Evolutionary conservation across 306 rosid genomes (phyloP).

Genomic region (Lathyrus sativus): DNA sequence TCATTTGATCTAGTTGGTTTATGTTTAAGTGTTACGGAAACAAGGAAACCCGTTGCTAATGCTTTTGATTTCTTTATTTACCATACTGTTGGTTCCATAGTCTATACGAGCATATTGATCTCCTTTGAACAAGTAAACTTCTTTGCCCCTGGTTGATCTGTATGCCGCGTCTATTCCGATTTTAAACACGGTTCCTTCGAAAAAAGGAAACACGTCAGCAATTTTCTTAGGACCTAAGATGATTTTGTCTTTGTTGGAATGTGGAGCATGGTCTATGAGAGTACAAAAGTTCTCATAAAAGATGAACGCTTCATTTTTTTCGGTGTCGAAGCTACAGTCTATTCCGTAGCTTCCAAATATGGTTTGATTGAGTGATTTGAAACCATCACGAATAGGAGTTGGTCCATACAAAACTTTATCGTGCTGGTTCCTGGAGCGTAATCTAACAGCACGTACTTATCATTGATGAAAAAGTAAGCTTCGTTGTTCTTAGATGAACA

Average conservation of each 20-base stretch:
- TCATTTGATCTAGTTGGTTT: too few relatives aligned
- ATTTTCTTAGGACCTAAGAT: background rate
- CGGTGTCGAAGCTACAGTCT: too few relatives aligned
- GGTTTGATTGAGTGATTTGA: too few relatives aligned
- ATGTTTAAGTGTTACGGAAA: background rate
- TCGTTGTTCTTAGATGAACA: too few relatives aligned
- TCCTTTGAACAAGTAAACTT: slow-evolving; percentile 1
- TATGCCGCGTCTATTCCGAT: background rate
- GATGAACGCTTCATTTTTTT: too few relatives aligned
- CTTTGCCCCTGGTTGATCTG: background rate
- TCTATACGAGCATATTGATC: background rate
- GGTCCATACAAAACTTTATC: too few relatives aligned
- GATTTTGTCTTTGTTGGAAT: background rate
- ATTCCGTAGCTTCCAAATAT: too few relatives aligned
- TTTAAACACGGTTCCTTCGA: background rate
- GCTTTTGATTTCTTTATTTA: background rate
- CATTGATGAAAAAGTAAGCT: too few relatives aligned
- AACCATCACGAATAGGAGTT: too few relatives aligned
- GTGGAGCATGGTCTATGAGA: background rate
- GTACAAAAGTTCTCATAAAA: too few relatives aligned
- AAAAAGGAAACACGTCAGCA: background rate
- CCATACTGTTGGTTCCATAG: background rate
- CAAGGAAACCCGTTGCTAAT: background rate
- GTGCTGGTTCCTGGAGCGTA: too few relatives aligned
- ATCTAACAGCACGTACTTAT: too few relatives aligned